phyloP scores from a whole-genome alignment of 768 basidiomycete species.

The Hysterangium stoloniferum region DNA sequence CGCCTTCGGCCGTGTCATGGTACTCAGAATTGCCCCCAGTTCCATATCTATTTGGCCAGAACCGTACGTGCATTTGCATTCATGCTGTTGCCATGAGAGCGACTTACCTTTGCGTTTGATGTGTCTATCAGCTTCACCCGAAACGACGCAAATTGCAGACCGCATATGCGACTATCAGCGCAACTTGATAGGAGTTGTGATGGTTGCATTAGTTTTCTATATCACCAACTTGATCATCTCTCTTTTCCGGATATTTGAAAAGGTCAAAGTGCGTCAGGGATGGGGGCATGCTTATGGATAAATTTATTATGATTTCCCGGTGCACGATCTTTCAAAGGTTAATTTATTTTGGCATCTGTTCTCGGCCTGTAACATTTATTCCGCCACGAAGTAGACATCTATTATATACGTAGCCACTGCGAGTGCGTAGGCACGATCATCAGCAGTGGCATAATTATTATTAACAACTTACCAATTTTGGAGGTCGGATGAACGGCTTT shows the following conservation, averaged over 20 bases:
- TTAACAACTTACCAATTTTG: too few species aligned
- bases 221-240: slow-evolving; percentile 80
- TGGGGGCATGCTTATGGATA: too few species aligned
- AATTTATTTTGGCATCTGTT: too few species aligned
- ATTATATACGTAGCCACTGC: too few species aligned
- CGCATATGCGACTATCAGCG: slow-evolving; percentile 68
- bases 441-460: too few species aligned
- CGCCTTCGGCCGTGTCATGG: slow-evolving; percentile 55
- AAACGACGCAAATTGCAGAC: slow-evolving; percentile 22
- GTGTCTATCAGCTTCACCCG: slow-evolving; percentile 15
- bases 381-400: too few species aligned
- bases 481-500: too few species aligned
- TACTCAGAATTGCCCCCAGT: slow-evolving; percentile 58
- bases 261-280: slow-evolving; percentile 47
- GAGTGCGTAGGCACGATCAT: too few species aligned
- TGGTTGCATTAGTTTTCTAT: slow-evolving; percentile 70
- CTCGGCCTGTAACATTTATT: too few species aligned
- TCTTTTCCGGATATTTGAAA: slow-evolving; percentile 81
- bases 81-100: slow-evolving; percentile 16
- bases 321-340: too few species aligned
- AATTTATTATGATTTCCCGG: too few species aligned
- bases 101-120: slow-evolving; percentile 10
- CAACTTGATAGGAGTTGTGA: slow-evolving; percentile 69
- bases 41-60: slow-evolving; percentile 31
- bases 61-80: slow-evolving; percentile 26